Base-by-base conservation (phyloP, 805 yeast genomes). In the Yarrowia deformans region DNA sequence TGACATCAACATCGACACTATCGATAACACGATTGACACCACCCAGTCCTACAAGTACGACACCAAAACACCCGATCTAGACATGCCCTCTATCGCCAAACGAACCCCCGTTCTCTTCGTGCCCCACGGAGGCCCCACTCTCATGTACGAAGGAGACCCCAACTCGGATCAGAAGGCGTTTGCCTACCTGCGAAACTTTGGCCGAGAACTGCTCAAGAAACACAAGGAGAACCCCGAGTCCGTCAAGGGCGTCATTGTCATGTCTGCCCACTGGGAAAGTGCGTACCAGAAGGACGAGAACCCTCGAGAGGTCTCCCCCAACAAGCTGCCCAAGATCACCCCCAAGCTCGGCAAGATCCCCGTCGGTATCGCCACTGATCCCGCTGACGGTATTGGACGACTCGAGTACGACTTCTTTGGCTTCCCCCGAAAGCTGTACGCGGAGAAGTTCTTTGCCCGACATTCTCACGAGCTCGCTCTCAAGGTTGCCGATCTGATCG, bases 91-190 rank as follows among this genome's bases (percentile, higher is more conserved):
- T n/a, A 60, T 52, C n/a, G 19, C 69, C 40, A 56, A 39, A 34
- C 72, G 70, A 23, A 77, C 78, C 12, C 94, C 95, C 7, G 84
- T 87, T 0, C 88, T 79, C 75, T 90, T 90, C 76, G 75, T 90
- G 56, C 87, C 91, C 18, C 96, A 90, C 77, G 96, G 96, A 9
- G 95, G 93, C 0, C 96, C 96, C 10, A 87, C 90, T 0, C 89
- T 90, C 76, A 85, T 89, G 81, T 88, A 88, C 73, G 76, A 80
- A 45, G 83, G 80, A 63, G 83, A 80, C 64, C 78, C 80, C 58
- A 86, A 86, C 23, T 85, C 89, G 43, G 82, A 84, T 69, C 67
- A 67, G 1, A 90, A 91, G 9, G 93, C 94, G 0, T 89, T 84
- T 80, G 79, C 81, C 34, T 79, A 79, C 4, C 81, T 87, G 8